phyloP scores from a whole-genome alignment of 495 filamentous ascomycete species.

The Podospora anserina region DNA sequence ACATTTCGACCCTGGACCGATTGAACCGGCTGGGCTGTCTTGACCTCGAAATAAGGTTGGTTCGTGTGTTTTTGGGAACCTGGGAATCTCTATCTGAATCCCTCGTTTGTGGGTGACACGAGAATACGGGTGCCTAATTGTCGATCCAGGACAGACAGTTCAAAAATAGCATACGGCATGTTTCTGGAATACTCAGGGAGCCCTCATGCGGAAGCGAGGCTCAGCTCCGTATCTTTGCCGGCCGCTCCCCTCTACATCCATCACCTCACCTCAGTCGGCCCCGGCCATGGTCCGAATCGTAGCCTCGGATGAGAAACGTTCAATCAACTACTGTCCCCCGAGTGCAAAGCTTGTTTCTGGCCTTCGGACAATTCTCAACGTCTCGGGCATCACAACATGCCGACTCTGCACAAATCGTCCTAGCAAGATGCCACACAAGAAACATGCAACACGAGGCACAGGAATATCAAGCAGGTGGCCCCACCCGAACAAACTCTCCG shows the following conservation, averaged over 20 bases:
- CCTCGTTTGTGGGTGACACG: not conserved
- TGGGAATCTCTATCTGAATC: not conserved
- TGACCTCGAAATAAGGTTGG: not conserved
- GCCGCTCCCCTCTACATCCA: not conserved
- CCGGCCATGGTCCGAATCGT: not conserved
- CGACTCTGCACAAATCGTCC: conserved; percentile 1
- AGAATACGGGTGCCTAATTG: not conserved
- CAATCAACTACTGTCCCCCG: not conserved
- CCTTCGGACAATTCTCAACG: not conserved
- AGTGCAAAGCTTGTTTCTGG: not conserved
- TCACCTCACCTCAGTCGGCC: not conserved
- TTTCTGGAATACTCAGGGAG: not conserved
- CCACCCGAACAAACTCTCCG: not conserved
- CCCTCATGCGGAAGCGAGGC: not conserved
- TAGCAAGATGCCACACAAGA: not conserved
- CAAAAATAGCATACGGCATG: conserved; percentile 5
- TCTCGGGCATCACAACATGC: conserved; percentile 4
- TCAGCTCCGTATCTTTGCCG: not conserved
- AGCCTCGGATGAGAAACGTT: not conserved
- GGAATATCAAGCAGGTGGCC: not conserved
- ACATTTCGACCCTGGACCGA: not conserved
- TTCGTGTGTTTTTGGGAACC: not conserved
- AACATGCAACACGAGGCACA: not conserved
- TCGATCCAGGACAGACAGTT: not conserved
- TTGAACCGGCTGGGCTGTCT: conserved; percentile 1